Base-by-base conservation (phyloP, 805 yeast species). In the Wickerhamiella bombiphila region DNA sequence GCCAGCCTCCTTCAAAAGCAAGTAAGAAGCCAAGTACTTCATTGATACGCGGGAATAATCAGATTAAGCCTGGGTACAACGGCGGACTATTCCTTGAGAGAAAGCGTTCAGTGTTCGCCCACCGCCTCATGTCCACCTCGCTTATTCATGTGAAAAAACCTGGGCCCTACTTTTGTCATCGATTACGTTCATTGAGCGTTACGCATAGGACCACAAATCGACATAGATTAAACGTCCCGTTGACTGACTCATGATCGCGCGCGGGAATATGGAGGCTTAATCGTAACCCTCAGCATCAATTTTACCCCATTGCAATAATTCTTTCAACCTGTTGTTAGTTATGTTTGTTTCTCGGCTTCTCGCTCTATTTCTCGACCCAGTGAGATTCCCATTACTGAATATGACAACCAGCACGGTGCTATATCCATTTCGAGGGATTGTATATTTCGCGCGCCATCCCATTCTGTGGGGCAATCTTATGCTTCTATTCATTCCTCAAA, bases 21-120 rank as follows among this genome's bases (percentile, higher is more conserved):
- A 80, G 76, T 91, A 91, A 69, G 98, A 97, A 71, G 98, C 98
- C 72, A 91, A 80, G 78, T 88, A 88, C 81, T 85, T 91, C 96
- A 85, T 56, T 43, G 42, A 40, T 50, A 48, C 9, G 9, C 11
- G 26, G 54, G 51, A 56, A 52, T 51, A 54, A 53, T 54, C 58
- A 40, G 50, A 45, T 54, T 54, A 54, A 54, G 58, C 57, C 42
- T 30, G 40, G 14, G 31, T 31, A 41, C 17, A 30, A 19, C 11
- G 52, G 82, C 88, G 71, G 88, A 79, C 86, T 78, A 79, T 77
- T 75, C 86, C 70, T 78, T 77, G 59, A 45, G 21, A 22, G 28
- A n/a, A n/a, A n/a, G n/a, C n/a, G n/a, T n/a, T n/a, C n/a, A n/a
- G n/a, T n/a, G n/a, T n/a, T n/a, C n/a, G n/a, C n/a, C n/a, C n/a